Conservation (phyloP, 805 yeast species). For the Wickerhamiella spandovensis region DNA sequence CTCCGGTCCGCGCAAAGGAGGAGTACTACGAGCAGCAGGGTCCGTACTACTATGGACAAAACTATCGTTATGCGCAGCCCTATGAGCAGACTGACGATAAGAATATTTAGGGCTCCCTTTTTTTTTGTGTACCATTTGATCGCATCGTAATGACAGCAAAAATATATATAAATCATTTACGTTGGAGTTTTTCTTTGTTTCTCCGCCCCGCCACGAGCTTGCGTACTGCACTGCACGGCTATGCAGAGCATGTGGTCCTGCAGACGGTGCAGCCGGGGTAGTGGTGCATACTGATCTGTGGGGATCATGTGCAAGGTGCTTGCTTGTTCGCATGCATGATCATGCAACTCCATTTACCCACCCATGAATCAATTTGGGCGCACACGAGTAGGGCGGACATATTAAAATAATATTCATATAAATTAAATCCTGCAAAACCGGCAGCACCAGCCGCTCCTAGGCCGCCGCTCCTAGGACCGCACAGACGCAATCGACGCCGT, state of each 20-base stretch:
- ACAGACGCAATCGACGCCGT: slow-evolving; percentile 3
- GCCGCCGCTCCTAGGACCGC: not conserved
- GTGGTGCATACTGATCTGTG: not conserved
- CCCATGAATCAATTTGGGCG: too few relatives aligned
- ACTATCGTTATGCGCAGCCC: not conserved
- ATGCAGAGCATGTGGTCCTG: not conserved
- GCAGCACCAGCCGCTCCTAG: too few relatives aligned
- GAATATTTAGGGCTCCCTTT: not conserved
- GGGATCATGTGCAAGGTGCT: not conserved
- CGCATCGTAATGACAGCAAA: not conserved
- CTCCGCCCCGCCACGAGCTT: not conserved
- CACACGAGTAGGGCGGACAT: too few relatives aligned
- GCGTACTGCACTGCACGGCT: not conserved
- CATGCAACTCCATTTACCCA: too few relatives aligned
- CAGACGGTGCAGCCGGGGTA: not conserved
- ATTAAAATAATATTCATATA: too few relatives aligned
- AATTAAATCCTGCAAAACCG: not conserved
- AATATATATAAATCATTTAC: not conserved
- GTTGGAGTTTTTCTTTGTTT: not conserved
- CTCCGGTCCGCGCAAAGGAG: not conserved
- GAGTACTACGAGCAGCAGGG: not conserved
- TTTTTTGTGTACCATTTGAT: not conserved
- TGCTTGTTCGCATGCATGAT: not conserved
- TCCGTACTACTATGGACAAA: not conserved
- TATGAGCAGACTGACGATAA: not conserved